A percentile compares a stretch with the other conserved stretches of the same genome.
These are phyloP conservation scores for Hepatocystis sp. DNA, from an alignment of 169 alveolate genomes.

Conservation along the genomic window DNA sequence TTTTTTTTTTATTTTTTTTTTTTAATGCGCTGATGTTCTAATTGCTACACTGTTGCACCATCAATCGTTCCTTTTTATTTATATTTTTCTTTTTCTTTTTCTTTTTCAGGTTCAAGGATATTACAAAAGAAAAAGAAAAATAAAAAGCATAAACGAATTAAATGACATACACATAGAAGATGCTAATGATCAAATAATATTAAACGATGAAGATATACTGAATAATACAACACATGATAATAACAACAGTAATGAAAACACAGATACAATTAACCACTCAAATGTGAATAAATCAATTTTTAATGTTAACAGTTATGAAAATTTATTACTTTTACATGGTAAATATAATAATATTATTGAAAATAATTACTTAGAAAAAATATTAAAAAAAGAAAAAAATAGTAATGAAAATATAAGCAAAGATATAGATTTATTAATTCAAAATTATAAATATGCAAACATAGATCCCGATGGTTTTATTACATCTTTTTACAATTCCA, in stretches of 20 bases:
- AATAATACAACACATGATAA: background rate
- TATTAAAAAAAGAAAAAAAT: constrained; percentile 28
- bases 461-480: constrained; percentile 33
- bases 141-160: constrained; percentile 14
- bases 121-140: constrained; percentile 53
- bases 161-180: constrained; percentile 17
- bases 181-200: constrained; percentile 6
- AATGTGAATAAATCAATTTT: background rate
- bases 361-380: constrained; percentile 33
- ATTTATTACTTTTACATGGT: constrained; percentile 33
- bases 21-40: background rate
- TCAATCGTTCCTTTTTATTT: background rate
- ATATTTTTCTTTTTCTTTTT: background rate
- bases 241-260: background rate
- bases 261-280: background rate
- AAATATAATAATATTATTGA: constrained; percentile 11
- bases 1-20: background rate
- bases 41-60: too few species aligned
- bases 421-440: constrained; percentile 37
- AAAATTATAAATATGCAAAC: constrained; percentile 29
- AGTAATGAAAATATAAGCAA: constrained; percentile 21
- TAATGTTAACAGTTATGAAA: constrained; percentile 18
- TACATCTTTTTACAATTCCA: constrained; percentile 8
- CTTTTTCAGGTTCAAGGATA: constrained; percentile 56
- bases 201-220: constrained; percentile 13